Evolutionary conservation across 2,329 filamentous ascomycete genomes (phyloP), one percentile per base, ranked within the genome.

Genomic region (Ilyonectria destructans): DNA sequence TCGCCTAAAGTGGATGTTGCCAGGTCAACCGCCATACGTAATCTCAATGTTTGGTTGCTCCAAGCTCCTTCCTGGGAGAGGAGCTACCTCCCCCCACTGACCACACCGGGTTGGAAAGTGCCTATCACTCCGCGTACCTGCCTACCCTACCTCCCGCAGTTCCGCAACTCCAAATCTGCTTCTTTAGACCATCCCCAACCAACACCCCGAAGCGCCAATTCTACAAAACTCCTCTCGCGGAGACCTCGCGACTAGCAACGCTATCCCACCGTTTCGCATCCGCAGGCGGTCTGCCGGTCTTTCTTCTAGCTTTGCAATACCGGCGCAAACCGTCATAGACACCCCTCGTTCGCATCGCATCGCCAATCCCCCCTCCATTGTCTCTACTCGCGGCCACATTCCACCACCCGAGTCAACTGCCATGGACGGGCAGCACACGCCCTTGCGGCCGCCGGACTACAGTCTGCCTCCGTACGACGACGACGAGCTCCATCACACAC

Each of bases 401-500:
- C 78, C 78, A 76, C 66, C 68, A 43, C 67, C 66, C 65, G 70
- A 71, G 68, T 66, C 69, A 70, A 64, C 56, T 59, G 43, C 58
- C 57, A 89, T 89, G 87, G 85, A 87, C 74, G 81, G 83, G 51
- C 83, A 85, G 75, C 85, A 82, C 74, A 85, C 83, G 73, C 86
- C 86, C 51, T 83, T 84, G 37, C 82, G 85, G 71, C 87, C 87
- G 67, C 88, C 89, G 35, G 87, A 89, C 70, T 91, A 91, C 75
- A 83, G 83, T 70, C 82, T 89, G 60, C 87, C 87, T 21, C 80
- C 80, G 60, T 91, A 91, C 76, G 85, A 88, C 74, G 87, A 89
- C 60, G 87, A 89, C 58, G 71, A 78, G 58, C 62, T 75, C 67
- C 81, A 86, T 72, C 81, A 84, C 70, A 85, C 83, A 31, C 83